Conservation (phyloP, 345 rosid species). For the Boechera divaricarpa region DNA sequence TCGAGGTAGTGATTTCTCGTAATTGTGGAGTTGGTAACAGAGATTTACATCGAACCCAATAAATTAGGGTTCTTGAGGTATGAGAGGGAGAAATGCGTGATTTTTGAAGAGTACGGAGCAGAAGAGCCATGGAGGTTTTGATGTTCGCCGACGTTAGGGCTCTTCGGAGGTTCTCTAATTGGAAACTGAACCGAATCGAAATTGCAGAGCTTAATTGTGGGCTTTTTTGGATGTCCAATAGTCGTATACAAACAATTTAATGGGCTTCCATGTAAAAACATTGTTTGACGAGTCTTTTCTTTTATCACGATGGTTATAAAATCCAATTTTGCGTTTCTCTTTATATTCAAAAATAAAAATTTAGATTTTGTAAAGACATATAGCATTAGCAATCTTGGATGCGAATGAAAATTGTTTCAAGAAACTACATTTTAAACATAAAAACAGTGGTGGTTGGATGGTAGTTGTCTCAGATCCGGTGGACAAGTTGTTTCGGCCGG, state of each 20-base stretch:
- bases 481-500: background rate
- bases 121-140: conserved; percentile 44
- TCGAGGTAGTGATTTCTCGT: conserved; percentile 29
- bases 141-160: conserved; percentile 35
- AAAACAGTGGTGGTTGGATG: background rate
- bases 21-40: conserved; percentile 14
- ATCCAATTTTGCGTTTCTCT: background rate
- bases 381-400: too few species aligned
- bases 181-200: background rate
- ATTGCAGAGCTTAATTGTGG: background rate
- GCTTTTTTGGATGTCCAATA: conserved; percentile 9
- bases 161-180: conserved; percentile 31
- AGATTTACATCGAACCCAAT: conserved; percentile 19
- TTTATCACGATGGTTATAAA: background rate
- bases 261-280: background rate
- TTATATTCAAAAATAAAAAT: too few species aligned
- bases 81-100: conserved; percentile 22
- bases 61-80: conserved; percentile 34
- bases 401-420: background rate
- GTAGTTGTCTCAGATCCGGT: background rate
- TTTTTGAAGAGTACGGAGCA: conserved; percentile 35
- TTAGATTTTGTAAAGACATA: too few species aligned
- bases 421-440: background rate
- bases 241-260: background rate
- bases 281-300: background rate